Evolutionary conservation across 2,329 filamentous ascomycete genomes (phyloP), one percentile per base, ranked within the genome.

Genomic region (Arthroderma sp.): DNA sequence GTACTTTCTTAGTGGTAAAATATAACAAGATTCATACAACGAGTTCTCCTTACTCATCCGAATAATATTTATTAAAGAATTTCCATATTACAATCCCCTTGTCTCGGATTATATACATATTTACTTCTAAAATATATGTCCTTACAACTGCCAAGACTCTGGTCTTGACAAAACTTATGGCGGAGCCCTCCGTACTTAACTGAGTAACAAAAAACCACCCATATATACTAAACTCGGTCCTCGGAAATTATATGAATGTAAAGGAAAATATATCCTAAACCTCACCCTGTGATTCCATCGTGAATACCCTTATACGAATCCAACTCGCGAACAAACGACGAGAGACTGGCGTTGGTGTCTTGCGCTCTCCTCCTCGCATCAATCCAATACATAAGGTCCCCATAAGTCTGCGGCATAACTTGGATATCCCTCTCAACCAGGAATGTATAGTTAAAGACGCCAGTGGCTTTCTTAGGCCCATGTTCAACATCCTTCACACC

Each of bases 381-480:
- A 10, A 78, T 67, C 59, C 78, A 81, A 58, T 77, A 69, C 77
- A 80, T 80, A 50, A 77, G 79, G 52, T 80, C 77, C 1, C 70
- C 68, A 53, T 80, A 81, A 8, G 69, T 74, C 57, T 71, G 67
- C 3, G 81, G 81, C 67, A 83, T 76, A 15, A 84, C 75, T 53
- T 77, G 72, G 38, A 83, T 68, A 52, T 80, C 73, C 54, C 71
- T 75, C 45, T 78, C 73, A 2, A 83, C 78, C 44, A 73, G 69
- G 57, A 84, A 84, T 0, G 81, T 85, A 57, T 85, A 85, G 54
- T 84, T 83, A 65, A 86, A 85, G 53, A 82, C 79, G 4, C 82
- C 82, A 0, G 81, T 85, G 2, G 79, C 74, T 55, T 77, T 80
- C 27, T 77, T 75, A 40, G 72, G 71, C 4, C 77, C 79, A 54